Conservation (phyloP, 495 filamentous ascomycete species). For the Aspergillus diversus region DNA sequence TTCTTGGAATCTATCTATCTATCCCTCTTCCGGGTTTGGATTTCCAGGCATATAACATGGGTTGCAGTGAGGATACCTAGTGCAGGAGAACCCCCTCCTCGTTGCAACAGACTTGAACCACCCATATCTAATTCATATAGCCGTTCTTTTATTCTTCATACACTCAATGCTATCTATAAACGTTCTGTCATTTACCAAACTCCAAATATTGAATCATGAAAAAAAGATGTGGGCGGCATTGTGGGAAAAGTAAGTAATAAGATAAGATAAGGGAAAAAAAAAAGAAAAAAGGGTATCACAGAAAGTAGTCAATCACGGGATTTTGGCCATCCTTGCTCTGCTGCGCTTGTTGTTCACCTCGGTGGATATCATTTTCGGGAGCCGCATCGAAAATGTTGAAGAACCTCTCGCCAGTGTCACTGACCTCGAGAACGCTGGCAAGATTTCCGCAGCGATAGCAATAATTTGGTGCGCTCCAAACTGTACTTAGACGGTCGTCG, state of each 20-base stretch:
- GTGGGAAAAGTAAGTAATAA: constrained; percentile 5
- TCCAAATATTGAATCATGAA: constrained; percentile 32
- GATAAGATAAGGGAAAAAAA: constrained; percentile 3
- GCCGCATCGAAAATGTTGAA: constrained; percentile 98
- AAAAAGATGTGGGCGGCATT: not conserved
- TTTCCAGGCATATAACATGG: not conserved
- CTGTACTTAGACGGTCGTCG: constrained; percentile 90
- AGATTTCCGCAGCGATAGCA: constrained; percentile 97
- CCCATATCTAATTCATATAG: constrained; percentile 15
- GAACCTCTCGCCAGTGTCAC: constrained; percentile 84
- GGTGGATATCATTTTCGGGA: constrained; percentile 91
- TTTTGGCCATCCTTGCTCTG: constrained; percentile 61
- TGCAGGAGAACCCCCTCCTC: not conserved
- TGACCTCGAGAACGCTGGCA: constrained; percentile 94
- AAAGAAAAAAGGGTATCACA: constrained; percentile 57
- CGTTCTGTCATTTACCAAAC: constrained; percentile 36
- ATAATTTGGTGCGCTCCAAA: constrained; percentile 98
- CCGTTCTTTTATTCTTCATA: constrained; percentile 25
- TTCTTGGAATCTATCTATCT: constrained; percentile 16
- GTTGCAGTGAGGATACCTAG: not conserved
- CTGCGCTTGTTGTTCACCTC: constrained; percentile 67
- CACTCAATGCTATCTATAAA: constrained; percentile 34
- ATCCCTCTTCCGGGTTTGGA: not conserved
- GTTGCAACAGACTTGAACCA: not conserved
- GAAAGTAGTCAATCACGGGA: constrained; percentile 73